Evolutionary conservation across 441 rosid species (phyloP), one percentile per base, ranked within the genome.

Genomic region (Erysimum cheiri): DNA sequence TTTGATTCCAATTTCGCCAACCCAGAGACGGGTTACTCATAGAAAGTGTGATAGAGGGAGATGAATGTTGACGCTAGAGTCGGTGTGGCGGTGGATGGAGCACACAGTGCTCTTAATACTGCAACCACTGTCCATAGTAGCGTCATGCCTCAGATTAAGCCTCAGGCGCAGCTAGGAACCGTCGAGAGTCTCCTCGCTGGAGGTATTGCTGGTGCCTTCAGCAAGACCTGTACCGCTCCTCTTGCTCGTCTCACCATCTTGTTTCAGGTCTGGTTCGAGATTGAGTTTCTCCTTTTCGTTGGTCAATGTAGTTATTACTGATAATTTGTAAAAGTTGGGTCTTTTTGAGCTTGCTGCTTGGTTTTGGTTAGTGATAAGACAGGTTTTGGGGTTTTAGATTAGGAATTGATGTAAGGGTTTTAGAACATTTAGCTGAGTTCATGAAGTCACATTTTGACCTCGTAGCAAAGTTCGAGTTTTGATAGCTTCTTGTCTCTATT

Each of bases 171-270:
- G 71, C 50, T 88, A 12, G 96, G 92, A 14, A 77, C 87, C 8
- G 52, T 87, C 3, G 83, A 78, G 33, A 88, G 85, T 70, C 81
- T 93, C 37, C 61, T 91, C 4, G 94, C 98, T 4, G 98, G 98
- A 35, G 98, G 98, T 50, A 65, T 91, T 57, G 96, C 97, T 5
- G 98, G 98, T 15, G 98, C 96, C 24, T 82, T 93, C 56, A 80
- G 92, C 84, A 90, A 93, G 80, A 93, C 98, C 5, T 90, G 96
- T 46, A 93, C 98, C 2, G 97, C 98, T 13, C 98, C 98, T 77
- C 89, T 93, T 1, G 90, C 92, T 72, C 96, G 98, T 33, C 86
- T 91, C 67, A 91, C 97, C 54, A 93, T 93, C 73, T 80, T 93
- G 29, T 88, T 93, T 76, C 96, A 93, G 97, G 98, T 91, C n/a